Base-by-base conservation (phyloP, 2,329 filamentous ascomycete species). In the Beauveria pseudobassiana region DNA sequence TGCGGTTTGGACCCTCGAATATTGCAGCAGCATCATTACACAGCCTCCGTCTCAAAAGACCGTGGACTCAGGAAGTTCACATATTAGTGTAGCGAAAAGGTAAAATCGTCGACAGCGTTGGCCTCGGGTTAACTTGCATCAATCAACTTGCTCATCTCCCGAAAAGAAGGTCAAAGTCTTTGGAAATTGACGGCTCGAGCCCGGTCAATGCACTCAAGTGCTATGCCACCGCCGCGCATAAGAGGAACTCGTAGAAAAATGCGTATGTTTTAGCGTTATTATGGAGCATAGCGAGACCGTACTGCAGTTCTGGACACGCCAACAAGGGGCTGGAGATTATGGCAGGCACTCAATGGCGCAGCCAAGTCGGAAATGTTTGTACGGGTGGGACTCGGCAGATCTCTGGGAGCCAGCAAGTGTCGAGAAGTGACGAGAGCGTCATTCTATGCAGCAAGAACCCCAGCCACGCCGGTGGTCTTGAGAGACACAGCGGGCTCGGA, bases 401-500 rank as follows among this genome's bases (percentile, higher is more conserved):
- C 18, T 49, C 22, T 9, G 26, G 20, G 42, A 52, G 24, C 42
- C 40, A 45, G 45, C 20, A 20, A 22, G 20, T 43, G 51, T 40
- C 22, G 46, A 58, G 5, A 48, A 40, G 43, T 24, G 43, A 48
- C 30, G 20, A 58, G 46, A 50, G 26, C 45, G 18, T 55, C 46
- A 43, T 50, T 46, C 34, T 14, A 8, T 30, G 26, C 45, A 46
- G 45, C n/a, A 46, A 10, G 22, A 49, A 28, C 34, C 34, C 30
- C 45, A 49, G 45, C 48, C 48, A 59, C 34, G 20, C 12, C 26
- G 26, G 20, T 16, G 16, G 54, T 52, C 38, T 45, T 52, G 24
- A 59, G 48, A 59, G 57, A 59, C 57, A 59, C 45, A 16, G 45
- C 42, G 48, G 48, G 22, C n/a, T 59, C 57, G 57, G 57, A 59